phyloP scores from a whole-genome alignment of 371 early-diverging fungal species.

The Rhizopus microsporus region DNA sequence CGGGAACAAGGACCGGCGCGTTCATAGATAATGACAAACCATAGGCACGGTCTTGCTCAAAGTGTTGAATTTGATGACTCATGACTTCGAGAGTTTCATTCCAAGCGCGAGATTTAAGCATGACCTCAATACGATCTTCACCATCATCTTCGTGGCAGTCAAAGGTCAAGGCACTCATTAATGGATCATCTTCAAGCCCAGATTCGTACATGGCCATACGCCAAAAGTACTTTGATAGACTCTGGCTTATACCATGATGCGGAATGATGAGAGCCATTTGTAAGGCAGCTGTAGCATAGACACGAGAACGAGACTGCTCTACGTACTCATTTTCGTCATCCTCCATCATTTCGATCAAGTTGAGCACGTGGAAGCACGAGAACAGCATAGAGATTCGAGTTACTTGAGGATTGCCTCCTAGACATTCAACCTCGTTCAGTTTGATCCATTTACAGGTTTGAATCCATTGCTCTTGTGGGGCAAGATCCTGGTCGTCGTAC shows the following conservation, averaged over 20 bases:
- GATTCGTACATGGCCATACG: slow-evolving; percentile 40
- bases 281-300: slow-evolving; percentile 44
- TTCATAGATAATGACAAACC: slow-evolving; percentile 34
- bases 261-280: slow-evolving; percentile 39
- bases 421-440: slow-evolving; percentile 46
- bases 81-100: slow-evolving; percentile 36
- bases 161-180: slow-evolving; percentile 33
- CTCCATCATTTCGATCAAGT: slow-evolving; percentile 31
- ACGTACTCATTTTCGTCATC: slow-evolving; percentile 33
- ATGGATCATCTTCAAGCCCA: slow-evolving; percentile 31
- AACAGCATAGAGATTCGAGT: slow-evolving; percentile 31
- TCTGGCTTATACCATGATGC: slow-evolving; percentile 21
- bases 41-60: slow-evolving; percentile 13
- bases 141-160: slow-evolving; percentile 40
- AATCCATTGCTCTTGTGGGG: slow-evolving; percentile 40
- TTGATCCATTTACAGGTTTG: slow-evolving; percentile 46
- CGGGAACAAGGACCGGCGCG: slow-evolving; percentile 31
- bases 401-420: slow-evolving; percentile 41
- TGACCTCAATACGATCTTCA: slow-evolving; percentile 32
- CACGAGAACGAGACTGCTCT: slow-evolving; percentile 32
- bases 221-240: slow-evolving; percentile 37
- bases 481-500: slow-evolving; percentile 19
- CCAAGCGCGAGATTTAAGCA: slow-evolving; percentile 43
- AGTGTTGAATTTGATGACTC: slow-evolving; percentile 27
- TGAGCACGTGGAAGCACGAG: slow-evolving; percentile 31